These are phyloP conservation scores for Globisporangium spinosum DNA, from an alignment of 352 stramenopile species.

Conservation along the genomic window DNA sequence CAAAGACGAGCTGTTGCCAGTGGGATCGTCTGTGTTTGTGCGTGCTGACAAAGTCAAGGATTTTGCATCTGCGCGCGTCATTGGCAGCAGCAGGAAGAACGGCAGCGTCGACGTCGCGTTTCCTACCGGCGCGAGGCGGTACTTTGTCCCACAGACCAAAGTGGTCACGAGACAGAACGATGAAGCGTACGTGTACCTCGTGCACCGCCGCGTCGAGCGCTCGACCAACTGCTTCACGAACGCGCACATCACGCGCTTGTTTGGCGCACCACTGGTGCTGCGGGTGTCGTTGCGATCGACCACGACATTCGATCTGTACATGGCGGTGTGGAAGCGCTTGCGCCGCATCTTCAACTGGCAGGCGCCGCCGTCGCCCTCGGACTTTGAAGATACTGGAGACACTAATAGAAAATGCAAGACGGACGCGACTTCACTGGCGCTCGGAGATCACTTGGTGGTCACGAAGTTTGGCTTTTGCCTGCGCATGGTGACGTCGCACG, in stretches of 20 bases:
- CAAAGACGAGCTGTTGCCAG: conserved; percentile 23
- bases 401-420: conserved; percentile 20
- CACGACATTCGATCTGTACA: conserved; percentile 71
- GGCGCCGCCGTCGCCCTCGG: conserved; percentile 30
- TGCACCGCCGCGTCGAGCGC: conserved; percentile 80
- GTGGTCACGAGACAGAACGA: conserved; percentile 44
- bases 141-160: conserved; percentile 59
- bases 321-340: conserved; percentile 73
- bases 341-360: conserved; percentile 86
- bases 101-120: conserved; percentile 69
- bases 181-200: conserved; percentile 73
- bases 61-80: conserved; percentile 55
- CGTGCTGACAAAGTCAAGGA: conserved; percentile 63
- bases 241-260: conserved; percentile 70
- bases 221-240: conserved; percentile 81
- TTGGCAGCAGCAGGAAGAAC: conserved; percentile 52
- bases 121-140: conserved; percentile 48
- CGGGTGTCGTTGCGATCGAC: conserved; percentile 60
- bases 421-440: conserved; percentile 51
- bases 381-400: conserved; percentile 21
- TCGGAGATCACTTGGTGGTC: conserved; percentile 55
- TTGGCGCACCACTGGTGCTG: conserved; percentile 74
- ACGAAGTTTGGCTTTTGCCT: conserved; percentile 86
- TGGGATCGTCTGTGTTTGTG: conserved; percentile 61
- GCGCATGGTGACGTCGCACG: conserved; percentile 74